A percentile compares a stretch with the other conserved stretches of the same genome.
Evolutionary conservation across 1,139 yeast genomes (phyloP).

Genomic region (Blastobotrys indianensis): DNA sequence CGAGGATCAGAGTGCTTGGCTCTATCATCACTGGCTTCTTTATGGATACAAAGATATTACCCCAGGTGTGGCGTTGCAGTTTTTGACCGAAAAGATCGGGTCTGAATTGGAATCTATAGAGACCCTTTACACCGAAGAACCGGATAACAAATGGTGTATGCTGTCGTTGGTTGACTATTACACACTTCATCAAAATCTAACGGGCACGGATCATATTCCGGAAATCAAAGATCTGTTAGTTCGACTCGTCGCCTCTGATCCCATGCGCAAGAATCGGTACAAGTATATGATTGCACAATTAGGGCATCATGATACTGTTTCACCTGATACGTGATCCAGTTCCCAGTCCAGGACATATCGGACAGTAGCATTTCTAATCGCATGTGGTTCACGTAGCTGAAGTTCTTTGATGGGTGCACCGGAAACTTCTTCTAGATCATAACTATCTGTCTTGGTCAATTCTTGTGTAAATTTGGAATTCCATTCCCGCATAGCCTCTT

Average conservation of each 20-base stretch:
- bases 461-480: slow-evolving; percentile 1
- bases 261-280: slow-evolving; percentile 49
- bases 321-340: slow-evolving; percentile 21
- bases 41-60: slow-evolving; percentile 46
- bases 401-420: slow-evolving; percentile 9
- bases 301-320: slow-evolving; percentile 13
- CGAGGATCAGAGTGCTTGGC: slow-evolving; percentile 91
- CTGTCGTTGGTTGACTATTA: slow-evolving; percentile 30
- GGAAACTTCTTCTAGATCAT: background rate
- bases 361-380: slow-evolving; percentile 28
- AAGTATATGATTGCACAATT: slow-evolving; percentile 12
- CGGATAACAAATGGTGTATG: slow-evolving; percentile 36
- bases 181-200: slow-evolving; percentile 14
- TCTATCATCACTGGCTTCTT: slow-evolving; percentile 77
- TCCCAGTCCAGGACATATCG: slow-evolving; percentile 31
- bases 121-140: slow-evolving; percentile 37
- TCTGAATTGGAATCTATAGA: slow-evolving; percentile 29
- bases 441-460: background rate
- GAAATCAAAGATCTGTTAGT: slow-evolving; percentile 31
- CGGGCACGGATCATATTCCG: slow-evolving; percentile 26
- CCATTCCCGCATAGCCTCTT: background rate
- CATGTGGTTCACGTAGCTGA: slow-evolving; percentile 23
- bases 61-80: slow-evolving; percentile 22
- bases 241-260: slow-evolving; percentile 55
- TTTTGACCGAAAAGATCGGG: slow-evolving; percentile 25